These are phyloP conservation scores for Mucor mucedo DNA, from an alignment of 371 early-diverging fungal genomes.

Conservation along the genomic window DNA sequence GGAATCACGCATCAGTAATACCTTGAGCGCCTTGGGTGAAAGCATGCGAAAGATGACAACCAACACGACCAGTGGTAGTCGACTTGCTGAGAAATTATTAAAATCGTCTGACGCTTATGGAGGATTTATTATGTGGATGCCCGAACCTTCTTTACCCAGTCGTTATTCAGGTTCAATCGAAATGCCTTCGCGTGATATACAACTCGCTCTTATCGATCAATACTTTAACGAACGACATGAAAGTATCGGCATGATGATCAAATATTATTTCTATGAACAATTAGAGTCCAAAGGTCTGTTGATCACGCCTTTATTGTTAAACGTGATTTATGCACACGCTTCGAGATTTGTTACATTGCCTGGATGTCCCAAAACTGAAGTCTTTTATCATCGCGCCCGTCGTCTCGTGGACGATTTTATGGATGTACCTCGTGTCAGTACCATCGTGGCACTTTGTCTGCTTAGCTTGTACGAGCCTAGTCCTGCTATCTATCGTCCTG, in stretches of 20 bases:
- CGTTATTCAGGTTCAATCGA: conserved; percentile 36
- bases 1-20: conserved; percentile 29
- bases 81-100: conserved; percentile 17
- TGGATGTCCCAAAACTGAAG: conserved; percentile 23
- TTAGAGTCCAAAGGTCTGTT: conserved; percentile 24
- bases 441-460: conserved; percentile 28
- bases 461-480: conserved; percentile 31
- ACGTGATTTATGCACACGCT: conserved; percentile 34
- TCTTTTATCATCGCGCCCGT: conserved; percentile 29
- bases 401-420: conserved; percentile 32
- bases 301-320: conserved; percentile 33
- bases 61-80: neutral
- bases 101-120: conserved; percentile 24
- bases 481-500: conserved; percentile 23
- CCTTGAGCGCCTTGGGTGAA: conserved; percentile 17
- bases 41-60: conserved; percentile 16
- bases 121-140: conserved; percentile 27
- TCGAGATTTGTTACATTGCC: conserved; percentile 14
- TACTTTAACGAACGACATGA: conserved; percentile 32
- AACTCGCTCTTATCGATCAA: conserved; percentile 36
- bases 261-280: conserved; percentile 27
- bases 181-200: conserved; percentile 41
- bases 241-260: conserved; percentile 18
- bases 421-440: conserved; percentile 36
- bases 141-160: conserved; percentile 37